These are phyloP conservation scores for Agarophyton chilense DNA, from an alignment of 23 red algal species.

Conservation along the genomic window DNA sequence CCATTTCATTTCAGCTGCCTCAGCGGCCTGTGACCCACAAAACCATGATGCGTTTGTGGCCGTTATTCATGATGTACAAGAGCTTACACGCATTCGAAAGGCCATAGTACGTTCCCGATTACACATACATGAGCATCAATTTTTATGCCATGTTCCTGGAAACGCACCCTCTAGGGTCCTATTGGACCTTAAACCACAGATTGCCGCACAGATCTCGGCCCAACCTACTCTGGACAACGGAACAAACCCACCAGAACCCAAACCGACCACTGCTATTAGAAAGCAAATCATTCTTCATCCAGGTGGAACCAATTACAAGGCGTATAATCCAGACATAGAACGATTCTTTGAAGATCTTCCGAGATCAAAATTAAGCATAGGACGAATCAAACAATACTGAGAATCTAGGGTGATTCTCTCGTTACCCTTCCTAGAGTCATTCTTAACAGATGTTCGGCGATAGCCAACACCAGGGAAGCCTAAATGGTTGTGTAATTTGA, in stretches of 20 bases:
- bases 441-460: no score
- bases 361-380: constrained; percentile 26
- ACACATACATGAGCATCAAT: background rate
- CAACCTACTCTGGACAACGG: background rate
- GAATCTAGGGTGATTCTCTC: no score
- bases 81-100: constrained; percentile 25
- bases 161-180: constrained; percentile 9
- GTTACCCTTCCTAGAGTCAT: no score
- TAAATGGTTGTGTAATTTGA: no score
- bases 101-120: background rate
- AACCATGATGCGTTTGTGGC: constrained; percentile 42
- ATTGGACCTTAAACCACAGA: background rate
- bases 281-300: constrained; percentile 28
- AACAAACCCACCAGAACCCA: background rate
- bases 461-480: no score
- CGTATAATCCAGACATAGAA: constrained; percentile 23
- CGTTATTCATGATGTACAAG: constrained; percentile 39
- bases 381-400: constrained; percentile 14
- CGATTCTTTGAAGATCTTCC: constrained; percentile 49
- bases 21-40: constrained; percentile 2
- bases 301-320: background rate
- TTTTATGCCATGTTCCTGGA: constrained; percentile 8
- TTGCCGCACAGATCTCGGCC: background rate
- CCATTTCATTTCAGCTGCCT: constrained; percentile 37
- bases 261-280: background rate